These are phyloP conservation scores for Anisodus acutangulus DNA, from an alignment of 257 asterid genomes.

Conservation along the genomic window DNA sequence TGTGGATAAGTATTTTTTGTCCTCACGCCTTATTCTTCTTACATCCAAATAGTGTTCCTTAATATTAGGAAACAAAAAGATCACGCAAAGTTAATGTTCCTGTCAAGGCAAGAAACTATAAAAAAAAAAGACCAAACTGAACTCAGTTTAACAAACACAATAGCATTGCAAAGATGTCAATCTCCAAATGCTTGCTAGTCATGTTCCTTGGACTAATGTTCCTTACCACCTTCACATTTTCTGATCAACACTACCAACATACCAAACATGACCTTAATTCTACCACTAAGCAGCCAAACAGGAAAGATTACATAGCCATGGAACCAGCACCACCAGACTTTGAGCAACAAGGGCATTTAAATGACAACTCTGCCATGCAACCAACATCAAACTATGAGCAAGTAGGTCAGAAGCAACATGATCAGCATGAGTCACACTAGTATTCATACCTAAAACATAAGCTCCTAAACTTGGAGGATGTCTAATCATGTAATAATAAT, in stretches of 20 bases:
- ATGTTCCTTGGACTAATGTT: background rate
- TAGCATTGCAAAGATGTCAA: slow-evolving; percentile 5
- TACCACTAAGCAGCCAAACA: background rate
- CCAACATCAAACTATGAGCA: background rate
- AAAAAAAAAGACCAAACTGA: background rate
- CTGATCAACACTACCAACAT: background rate
- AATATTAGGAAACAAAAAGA: slow-evolving; percentile 11
- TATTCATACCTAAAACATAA: background rate
- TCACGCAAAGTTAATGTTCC: background rate
- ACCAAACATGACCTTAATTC: background rate
- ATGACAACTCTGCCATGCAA: background rate
- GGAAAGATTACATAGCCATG: background rate
- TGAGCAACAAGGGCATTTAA: background rate
- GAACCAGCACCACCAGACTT: background rate
- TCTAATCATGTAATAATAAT: background rate
- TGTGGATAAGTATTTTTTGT: background rate
- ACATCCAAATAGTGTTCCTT: background rate
- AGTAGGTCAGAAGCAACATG: background rate
- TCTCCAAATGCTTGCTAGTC: background rate
- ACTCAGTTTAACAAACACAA: background rate
- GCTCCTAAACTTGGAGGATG: background rate
- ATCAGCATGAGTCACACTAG: background rate
- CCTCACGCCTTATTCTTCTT: background rate
- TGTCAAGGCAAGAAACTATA: background rate
- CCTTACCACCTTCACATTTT: background rate